Conservation (phyloP, 2,329 filamentous ascomycete species). For the Botrytis byssoidea region DNA sequence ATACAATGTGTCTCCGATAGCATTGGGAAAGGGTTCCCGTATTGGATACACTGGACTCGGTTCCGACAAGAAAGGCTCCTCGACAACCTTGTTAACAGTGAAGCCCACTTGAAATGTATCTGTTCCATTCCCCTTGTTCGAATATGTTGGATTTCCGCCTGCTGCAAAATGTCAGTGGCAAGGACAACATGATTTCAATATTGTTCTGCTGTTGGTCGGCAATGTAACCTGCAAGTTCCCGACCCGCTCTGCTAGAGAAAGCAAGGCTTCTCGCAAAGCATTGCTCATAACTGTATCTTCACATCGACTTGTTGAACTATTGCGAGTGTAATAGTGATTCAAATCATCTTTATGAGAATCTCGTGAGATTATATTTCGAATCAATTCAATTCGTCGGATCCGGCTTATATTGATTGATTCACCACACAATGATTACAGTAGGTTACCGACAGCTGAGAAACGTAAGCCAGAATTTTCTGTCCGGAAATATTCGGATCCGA, state of each 20-base stretch:
- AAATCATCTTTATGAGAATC: neutral
- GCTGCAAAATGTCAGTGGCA: neutral
- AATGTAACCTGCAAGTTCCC: neutral
- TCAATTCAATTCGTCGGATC: neutral
- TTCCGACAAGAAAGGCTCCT: neutral
- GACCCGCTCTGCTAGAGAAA: neutral
- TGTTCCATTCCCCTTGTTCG: neutral
- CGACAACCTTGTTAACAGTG: neutral
- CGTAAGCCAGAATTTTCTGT: constrained; percentile 1
- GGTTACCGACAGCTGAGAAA: neutral
- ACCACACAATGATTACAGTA: neutral
- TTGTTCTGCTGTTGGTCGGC: neutral
- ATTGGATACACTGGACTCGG: neutral
- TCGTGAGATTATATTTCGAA: neutral
- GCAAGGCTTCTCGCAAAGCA: neutral
- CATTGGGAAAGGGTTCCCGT: neutral
- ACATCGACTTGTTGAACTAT: neutral
- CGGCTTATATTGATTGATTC: neutral
- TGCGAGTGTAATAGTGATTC: neutral
- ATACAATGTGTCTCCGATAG: neutral
- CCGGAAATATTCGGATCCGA: constrained; percentile 9
- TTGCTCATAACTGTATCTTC: neutral
- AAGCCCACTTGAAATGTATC: neutral
- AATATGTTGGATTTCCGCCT: neutral
- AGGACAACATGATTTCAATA: neutral